A percentile compares a stretch with the other conserved stretches of the same genome.
These are phyloP conservation scores for Nigrospora oryzae DNA, from an alignment of 2,329 filamentous ascomycete genomes.

Conservation along the genomic window DNA sequence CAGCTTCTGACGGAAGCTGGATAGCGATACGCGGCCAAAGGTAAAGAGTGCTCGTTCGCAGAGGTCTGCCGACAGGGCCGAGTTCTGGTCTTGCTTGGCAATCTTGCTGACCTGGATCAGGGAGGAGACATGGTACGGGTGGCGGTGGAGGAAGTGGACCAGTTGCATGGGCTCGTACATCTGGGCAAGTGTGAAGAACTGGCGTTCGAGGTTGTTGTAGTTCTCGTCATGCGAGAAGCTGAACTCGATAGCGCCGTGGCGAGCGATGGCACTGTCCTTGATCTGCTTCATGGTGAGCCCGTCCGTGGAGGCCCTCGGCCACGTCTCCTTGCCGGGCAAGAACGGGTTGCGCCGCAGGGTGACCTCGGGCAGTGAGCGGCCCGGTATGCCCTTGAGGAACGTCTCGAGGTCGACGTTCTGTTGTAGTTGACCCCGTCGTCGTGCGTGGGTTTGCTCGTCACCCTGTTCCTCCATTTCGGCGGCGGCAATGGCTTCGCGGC, in stretches of 20 bases:
- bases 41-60: slow-evolving; percentile 88
- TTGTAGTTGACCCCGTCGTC: slow-evolving; percentile 23
- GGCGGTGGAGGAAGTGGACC: slow-evolving; percentile 63
- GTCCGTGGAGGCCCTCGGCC: slow-evolving; percentile 71
- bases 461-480: slow-evolving; percentile 38
- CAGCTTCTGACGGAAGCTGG: slow-evolving; percentile 69
- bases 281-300: slow-evolving; percentile 73
- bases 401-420: slow-evolving; percentile 50
- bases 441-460: slow-evolving; percentile 27
- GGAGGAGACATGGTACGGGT: slow-evolving; percentile 87
- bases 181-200: slow-evolving; percentile 75
- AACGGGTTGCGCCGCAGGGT: slow-evolving; percentile 73
- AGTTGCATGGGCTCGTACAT: slow-evolving; percentile 77
- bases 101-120: slow-evolving; percentile 91
- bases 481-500: slow-evolving; percentile 47
- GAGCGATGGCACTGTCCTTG: slow-evolving; percentile 14
- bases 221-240: slow-evolving; percentile 63
- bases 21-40: slow-evolving; percentile 82
- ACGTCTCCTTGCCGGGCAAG: slow-evolving; percentile 78
- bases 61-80: slow-evolving; percentile 76
- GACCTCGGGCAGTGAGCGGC: slow-evolving; percentile 59
- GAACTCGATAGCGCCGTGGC: slow-evolving; percentile 59
- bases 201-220: slow-evolving; percentile 67
- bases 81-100: slow-evolving; percentile 84
- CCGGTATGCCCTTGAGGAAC: slow-evolving; percentile 44